Conservation (phyloP, 208 protist genomes). For the Trichomonas vaginalis region DNA sequence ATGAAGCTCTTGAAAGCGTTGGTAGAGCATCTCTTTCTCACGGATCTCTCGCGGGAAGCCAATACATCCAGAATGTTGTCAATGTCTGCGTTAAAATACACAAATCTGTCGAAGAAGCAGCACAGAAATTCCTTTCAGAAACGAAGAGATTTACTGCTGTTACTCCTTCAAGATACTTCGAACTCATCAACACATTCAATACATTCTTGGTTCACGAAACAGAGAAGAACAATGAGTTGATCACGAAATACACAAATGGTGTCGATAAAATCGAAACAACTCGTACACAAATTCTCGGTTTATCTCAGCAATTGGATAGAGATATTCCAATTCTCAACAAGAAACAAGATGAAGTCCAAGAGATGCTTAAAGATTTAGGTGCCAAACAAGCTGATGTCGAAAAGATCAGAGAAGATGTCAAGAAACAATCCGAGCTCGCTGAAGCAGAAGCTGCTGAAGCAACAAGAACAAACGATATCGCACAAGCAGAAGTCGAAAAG, state of each 20-base stretch:
- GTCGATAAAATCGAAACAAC: neutral
- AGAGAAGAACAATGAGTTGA: slow-evolving; percentile 36
- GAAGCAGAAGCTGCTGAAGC: neutral
- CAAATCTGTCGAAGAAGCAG: slow-evolving; percentile 67
- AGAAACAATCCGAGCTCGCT: neutral
- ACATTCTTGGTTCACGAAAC: slow-evolving; percentile 68
- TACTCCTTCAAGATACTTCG: slow-evolving; percentile 92
- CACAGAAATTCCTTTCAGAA: slow-evolving; percentile 67
- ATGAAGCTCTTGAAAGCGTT: slow-evolving; percentile 77
- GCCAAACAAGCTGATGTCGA: neutral
- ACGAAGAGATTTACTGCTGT: slow-evolving; percentile 88
- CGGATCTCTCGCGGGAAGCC: slow-evolving; percentile 37
- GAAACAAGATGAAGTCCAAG: neutral
- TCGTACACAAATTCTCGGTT: neutral
- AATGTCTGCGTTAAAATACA: slow-evolving; percentile 36
- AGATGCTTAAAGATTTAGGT: neutral
- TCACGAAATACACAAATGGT: neutral
- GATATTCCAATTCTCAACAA: neutral
- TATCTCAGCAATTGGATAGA: neutral
- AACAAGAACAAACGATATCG: neutral
- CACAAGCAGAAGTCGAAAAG: neutral
- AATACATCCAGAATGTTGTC: neutral
- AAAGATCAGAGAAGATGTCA: neutral
- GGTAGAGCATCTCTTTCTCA: slow-evolving; percentile 57
- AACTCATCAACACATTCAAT: slow-evolving; percentile 92